Evolutionary conservation across 768 basidiomycete genomes (phyloP), one percentile per base, ranked within the genome.

Genomic region (Suillus paluster): DNA sequence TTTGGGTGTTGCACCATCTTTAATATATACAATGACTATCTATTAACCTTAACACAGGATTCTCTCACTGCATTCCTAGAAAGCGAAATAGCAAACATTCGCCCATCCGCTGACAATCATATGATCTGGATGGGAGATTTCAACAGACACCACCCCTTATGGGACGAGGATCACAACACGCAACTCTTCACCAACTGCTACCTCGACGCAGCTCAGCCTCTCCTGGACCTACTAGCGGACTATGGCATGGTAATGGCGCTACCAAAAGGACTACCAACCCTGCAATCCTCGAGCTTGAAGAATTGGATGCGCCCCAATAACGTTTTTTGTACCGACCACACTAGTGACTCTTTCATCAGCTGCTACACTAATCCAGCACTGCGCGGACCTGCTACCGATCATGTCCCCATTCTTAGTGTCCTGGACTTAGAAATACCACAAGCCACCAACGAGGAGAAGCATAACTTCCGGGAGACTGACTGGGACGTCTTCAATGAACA

Each of bases 131-230:
- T n/a, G n/a, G n/a, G n/a, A n/a, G n/a, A n/a, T n/a, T n/a, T n/a
- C n/a, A 73, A 70, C 33, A 33, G 61, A 5, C 71, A 73, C 39
- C 71, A 72, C 59, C 70, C 67, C 0, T 38, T 66, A 0, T 73
- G 71, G 71, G 71, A 72, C 5, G 64, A 67, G 1, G n/a, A 58
- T 2, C 14, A 12, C 0, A 49, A 58, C 17, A 62, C 66, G 41
- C 64, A 70, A 23, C 64, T 71, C 0, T 66, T 70, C 41, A 69
- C 60, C 1, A 52, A 30, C 3, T 11, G 7, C 4, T 38, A 60
- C 9, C 62, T 59, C 0, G 27, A 33, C 2, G 50, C 25, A 4
- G 52, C 58, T 0, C 57, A 65, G 21, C 27, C 46, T 2, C 44
- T 66, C 3, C 34, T 66, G 0, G 42, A 66, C 34, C 34, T 66